Conservation (phyloP, 768 basidiomycete genomes). For the Leccinum obscurum region DNA sequence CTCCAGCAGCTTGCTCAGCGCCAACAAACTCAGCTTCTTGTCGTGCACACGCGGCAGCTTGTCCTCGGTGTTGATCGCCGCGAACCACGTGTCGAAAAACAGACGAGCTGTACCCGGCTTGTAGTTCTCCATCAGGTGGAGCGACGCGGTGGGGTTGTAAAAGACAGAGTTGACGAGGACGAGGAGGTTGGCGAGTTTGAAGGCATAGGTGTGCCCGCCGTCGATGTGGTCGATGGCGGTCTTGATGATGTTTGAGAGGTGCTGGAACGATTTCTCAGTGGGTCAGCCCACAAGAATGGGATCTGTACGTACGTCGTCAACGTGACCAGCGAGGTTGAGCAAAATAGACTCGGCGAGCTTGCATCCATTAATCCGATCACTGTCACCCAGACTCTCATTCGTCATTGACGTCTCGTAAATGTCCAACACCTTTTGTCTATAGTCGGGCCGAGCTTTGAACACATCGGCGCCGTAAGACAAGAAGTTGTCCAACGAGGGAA, state of each 20-base stretch:
- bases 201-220: slow-evolving; percentile 57
- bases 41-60: slow-evolving; percentile 85
- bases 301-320: slow-evolving; percentile 66
- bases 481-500: slow-evolving; percentile 86
- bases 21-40: slow-evolving; percentile 79
- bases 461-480: slow-evolving; percentile 78
- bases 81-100: slow-evolving; percentile 90
- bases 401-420: slow-evolving; percentile 78
- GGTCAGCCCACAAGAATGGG: not conserved
- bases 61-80: slow-evolving; percentile 55
- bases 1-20: slow-evolving; percentile 77
- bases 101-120: slow-evolving; percentile 58
- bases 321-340: slow-evolving; percentile 72
- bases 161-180: slow-evolving; percentile 81
- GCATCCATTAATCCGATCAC: slow-evolving; percentile 80
- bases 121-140: slow-evolving; percentile 70
- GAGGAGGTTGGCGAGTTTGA: slow-evolving; percentile 78
- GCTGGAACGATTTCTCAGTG: slow-evolving; percentile 36
- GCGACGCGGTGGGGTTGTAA: slow-evolving; percentile 78
- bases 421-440: slow-evolving; percentile 78
- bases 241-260: slow-evolving; percentile 62
- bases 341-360: slow-evolving; percentile 83
- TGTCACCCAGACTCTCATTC: slow-evolving; percentile 74
- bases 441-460: slow-evolving; percentile 71
- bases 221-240: slow-evolving; percentile 62